phyloP scores from a whole-genome alignment of 306 rosid genomes.

The Ziziphus jujuba region DNA sequence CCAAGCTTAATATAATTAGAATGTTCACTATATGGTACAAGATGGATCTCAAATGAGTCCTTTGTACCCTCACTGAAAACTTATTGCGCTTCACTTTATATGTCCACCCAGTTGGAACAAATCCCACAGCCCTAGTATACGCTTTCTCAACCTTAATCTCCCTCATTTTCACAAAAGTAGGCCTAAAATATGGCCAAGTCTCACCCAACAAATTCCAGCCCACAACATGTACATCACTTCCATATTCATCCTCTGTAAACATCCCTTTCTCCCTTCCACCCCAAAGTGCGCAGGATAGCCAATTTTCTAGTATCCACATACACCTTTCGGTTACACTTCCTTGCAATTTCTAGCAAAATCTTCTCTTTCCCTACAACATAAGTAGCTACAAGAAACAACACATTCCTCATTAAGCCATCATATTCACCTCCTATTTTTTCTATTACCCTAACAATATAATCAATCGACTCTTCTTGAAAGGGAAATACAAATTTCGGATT shows the following conservation, averaged over 20 bases:
- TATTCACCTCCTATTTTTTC: conserved; percentile 36
- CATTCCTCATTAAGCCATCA: conserved; percentile 28
- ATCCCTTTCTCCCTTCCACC: conserved; percentile 56
- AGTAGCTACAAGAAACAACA: conserved; percentile 86
- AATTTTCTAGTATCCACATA: conserved; percentile 78
- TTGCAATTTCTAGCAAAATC: conserved; percentile 75
- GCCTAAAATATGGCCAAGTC: conserved; percentile 94
- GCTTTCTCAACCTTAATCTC: conserved; percentile 79
- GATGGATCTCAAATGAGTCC: conserved; percentile 75
- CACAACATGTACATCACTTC: conserved; percentile 86
- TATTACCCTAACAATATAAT: conserved; percentile 55
- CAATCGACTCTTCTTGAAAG: conserved; percentile 64
- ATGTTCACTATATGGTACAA: conserved; percentile 95
- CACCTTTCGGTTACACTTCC: conserved; percentile 58
- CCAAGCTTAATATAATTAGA: conserved; percentile 84
- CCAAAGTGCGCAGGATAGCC: conserved; percentile 71
- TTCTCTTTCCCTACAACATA: conserved; percentile 91
- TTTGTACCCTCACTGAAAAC: conserved; percentile 68
- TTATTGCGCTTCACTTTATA: conserved; percentile 74
- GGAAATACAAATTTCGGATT: conserved; percentile 82
- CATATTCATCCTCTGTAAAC: conserved; percentile 62
- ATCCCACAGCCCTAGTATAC: conserved; percentile 74
- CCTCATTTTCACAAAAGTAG: conserved; percentile 73
- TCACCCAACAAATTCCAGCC: conserved; percentile 98
- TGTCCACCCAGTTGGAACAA: conserved; percentile 98